A percentile compares a stretch with the other conserved stretches of the same genome.
phyloP scores from a whole-genome alignment of 352 stramenopile genomes.

The Phytophthora multivora region DNA sequence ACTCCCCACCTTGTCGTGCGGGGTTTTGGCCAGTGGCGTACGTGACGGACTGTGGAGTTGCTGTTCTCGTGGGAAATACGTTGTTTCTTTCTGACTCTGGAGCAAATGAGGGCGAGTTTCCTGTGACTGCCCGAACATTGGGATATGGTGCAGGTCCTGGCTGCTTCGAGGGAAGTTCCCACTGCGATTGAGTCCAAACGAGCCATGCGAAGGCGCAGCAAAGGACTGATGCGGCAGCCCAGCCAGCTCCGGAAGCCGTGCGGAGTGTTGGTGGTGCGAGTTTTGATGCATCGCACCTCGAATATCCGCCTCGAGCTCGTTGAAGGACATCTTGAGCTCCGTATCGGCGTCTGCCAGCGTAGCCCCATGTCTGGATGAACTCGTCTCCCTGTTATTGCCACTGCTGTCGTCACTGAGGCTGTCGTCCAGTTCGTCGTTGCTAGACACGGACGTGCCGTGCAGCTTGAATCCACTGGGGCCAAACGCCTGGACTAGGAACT shows the following conservation, averaged over 20 bases:
- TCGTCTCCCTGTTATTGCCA: slow-evolving; percentile 36
- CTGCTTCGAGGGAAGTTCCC: slow-evolving; percentile 20
- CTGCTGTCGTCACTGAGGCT: slow-evolving; percentile 35
- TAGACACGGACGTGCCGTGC: slow-evolving; percentile 30
- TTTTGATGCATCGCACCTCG: slow-evolving; percentile 37
- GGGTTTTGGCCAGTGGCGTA: slow-evolving; percentile 12
- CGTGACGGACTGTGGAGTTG: slow-evolving; percentile 80
- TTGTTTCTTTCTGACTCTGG: slow-evolving; percentile 49
- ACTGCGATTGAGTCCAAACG: slow-evolving; percentile 21
- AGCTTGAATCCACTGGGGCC: slow-evolving; percentile 63
- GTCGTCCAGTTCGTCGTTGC: slow-evolving; percentile 33
- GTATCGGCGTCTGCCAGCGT: slow-evolving; percentile 29
- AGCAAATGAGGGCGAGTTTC: slow-evolving; percentile 9
- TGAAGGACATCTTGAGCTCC: slow-evolving; percentile 47
- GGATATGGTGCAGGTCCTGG: slow-evolving; percentile 19
- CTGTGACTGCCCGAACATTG: slow-evolving; percentile 14
- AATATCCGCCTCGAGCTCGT: slow-evolving; percentile 41
- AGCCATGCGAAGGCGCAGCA: slow-evolving; percentile 22
- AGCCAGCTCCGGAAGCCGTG: slow-evolving; percentile 28
- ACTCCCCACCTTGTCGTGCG: slow-evolving; percentile 17
- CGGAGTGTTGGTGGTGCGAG: slow-evolving; percentile 19
- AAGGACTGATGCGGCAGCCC: slow-evolving; percentile 27
- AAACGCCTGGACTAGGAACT: slow-evolving; percentile 76
- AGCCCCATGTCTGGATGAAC: slow-evolving; percentile 6
- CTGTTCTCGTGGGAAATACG: slow-evolving; percentile 84